A percentile compares a stretch with the other conserved stretches of the same genome.
Evolutionary conservation across 371 early-diverging fungal genomes (phyloP).

Genomic region (Gilbertella persicaria): DNA sequence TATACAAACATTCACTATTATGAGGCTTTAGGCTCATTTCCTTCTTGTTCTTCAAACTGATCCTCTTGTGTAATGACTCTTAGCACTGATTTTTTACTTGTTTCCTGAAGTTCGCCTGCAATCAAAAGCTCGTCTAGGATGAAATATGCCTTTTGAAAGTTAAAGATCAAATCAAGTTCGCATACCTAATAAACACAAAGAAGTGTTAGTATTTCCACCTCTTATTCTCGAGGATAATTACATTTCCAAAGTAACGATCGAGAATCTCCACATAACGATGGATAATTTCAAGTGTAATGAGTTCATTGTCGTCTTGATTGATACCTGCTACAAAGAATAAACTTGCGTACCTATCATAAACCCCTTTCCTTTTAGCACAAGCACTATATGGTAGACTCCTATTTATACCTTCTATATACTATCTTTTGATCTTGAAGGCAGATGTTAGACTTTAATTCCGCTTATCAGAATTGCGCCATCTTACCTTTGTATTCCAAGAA

Average conservation of each 20-base stretch:
- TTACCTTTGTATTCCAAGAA: conserved; percentile 95
- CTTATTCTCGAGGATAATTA: conserved; percentile 28
- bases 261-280: conserved; percentile 97
- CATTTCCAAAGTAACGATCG: conserved; percentile 97
- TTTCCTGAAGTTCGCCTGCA: conserved; percentile 84
- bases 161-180: conserved; percentile 88
- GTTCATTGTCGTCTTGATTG: conserved; percentile 90
- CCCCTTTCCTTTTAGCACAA: conserved; percentile 2
- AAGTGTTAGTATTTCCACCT: background rate
- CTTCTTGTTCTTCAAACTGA: conserved; percentile 73
- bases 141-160: conserved; percentile 89
- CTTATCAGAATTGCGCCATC: background rate
- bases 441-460: background rate
- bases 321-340: conserved; percentile 96
- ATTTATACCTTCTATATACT: conserved; percentile 73
- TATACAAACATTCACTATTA: conserved; percentile 19
- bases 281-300: conserved; percentile 91
- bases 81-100: conserved; percentile 79
- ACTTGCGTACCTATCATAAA: conserved; percentile 82
- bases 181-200: conserved; percentile 64
- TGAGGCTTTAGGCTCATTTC: conserved; percentile 54
- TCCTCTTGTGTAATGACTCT: conserved; percentile 78
- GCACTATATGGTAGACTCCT: background rate
- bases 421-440: conserved; percentile 82
- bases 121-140: conserved; percentile 84